A percentile compares a stretch with the other conserved stretches of the same genome.
phyloP scores from a whole-genome alignment of 108 stramenopile species.

The Fistulifera solaris region DNA sequence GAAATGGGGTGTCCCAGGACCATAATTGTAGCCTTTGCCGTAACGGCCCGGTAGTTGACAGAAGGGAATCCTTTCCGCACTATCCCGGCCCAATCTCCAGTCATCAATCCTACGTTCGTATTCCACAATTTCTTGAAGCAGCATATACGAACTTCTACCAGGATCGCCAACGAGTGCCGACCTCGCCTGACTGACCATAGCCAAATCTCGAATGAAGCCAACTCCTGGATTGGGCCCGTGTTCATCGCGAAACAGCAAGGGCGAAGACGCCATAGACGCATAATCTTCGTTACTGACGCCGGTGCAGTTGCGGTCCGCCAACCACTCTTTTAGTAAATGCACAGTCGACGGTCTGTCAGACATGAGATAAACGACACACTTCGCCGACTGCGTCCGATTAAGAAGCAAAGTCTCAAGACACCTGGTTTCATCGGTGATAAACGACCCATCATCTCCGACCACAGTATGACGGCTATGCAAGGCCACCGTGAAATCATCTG shows the following conservation, averaged over 20 bases:
- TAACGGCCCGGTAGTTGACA: conserved; percentile 13
- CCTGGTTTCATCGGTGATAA: conserved; percentile 21
- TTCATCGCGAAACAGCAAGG: conserved; percentile 9
- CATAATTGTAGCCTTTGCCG: conserved; percentile 20
- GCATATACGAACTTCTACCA: conserved; percentile 11
- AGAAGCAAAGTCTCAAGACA: conserved; percentile 13
- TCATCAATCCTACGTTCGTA: conserved; percentile 9
- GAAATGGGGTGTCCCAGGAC: conserved; percentile 21
- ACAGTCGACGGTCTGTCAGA: conserved; percentile 21
- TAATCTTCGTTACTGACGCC: not conserved
- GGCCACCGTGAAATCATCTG: conserved; percentile 7
- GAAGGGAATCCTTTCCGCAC: conserved; percentile 1
- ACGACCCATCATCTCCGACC: conserved; percentile 39
- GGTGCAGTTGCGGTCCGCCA: not conserved
- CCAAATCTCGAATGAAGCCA: conserved; percentile 21
- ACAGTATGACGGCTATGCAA: conserved; percentile 26
- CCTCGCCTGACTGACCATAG: conserved; percentile 11
- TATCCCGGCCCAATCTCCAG: not conserved
- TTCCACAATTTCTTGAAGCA: conserved; percentile 15
- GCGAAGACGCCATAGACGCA: conserved; percentile 1
- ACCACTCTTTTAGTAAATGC: conserved; percentile 9
- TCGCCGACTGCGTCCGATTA: too few species aligned
- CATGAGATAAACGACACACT: conserved; percentile 21
- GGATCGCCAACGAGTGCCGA: conserved; percentile 18
- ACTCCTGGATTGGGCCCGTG: conserved; percentile 22